These are phyloP conservation scores for Penicillium sp. DNA, from an alignment of 2,329 filamentous ascomycete species.

Conservation along the genomic window DNA sequence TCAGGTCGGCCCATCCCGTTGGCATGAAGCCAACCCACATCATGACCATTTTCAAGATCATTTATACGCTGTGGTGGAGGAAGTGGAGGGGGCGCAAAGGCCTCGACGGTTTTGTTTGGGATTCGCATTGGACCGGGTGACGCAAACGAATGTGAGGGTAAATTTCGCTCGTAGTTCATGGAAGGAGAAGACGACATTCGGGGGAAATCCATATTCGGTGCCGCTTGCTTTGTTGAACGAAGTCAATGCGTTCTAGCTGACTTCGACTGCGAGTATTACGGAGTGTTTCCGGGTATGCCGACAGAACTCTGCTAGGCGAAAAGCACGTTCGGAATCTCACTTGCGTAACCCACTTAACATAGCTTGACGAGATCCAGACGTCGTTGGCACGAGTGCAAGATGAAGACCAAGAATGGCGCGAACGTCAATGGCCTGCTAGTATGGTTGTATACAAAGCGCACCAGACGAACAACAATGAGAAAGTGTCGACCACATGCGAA, in stretches of 20 bases:
- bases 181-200: slow-evolving; percentile 37
- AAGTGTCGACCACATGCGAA: neutral
- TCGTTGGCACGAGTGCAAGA: neutral
- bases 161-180: slow-evolving; percentile 34
- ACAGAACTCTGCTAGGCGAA: neutral
- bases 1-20: slow-evolving; percentile 50
- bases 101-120: slow-evolving; percentile 49
- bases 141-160: slow-evolving; percentile 28
- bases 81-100: slow-evolving; percentile 57
- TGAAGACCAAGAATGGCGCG: neutral
- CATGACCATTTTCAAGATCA: slow-evolving; percentile 54
- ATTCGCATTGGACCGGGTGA: slow-evolving; percentile 60
- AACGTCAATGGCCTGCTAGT: neutral
- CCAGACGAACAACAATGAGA: neutral
- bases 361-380: neutral
- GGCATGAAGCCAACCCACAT: slow-evolving; percentile 61
- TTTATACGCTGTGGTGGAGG: slow-evolving; percentile 62
- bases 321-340: neutral
- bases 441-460: neutral
- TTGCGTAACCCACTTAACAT: neutral
- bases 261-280: neutral
- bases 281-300: neutral
- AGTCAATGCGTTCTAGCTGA: neutral
- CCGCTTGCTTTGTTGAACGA: neutral
- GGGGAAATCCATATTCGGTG: slow-evolving; percentile 42